Evolutionary conservation across 2,329 filamentous ascomycete genomes (phyloP), one percentile per base, ranked within the genome.

Genomic region (Decorospora gaudefroyi): DNA sequence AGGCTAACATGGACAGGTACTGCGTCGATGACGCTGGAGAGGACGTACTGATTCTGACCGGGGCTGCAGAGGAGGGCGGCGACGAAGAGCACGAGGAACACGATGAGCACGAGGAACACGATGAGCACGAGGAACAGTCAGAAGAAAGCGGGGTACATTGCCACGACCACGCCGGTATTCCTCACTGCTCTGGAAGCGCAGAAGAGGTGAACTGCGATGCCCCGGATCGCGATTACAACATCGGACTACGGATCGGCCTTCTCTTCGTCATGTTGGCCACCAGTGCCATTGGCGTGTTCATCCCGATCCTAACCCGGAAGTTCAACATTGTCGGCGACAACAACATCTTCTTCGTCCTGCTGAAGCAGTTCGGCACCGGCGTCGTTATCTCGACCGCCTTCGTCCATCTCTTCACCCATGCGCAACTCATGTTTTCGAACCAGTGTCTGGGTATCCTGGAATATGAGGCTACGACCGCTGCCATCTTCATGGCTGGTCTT

Each of bases 81-180:
- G 46, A 50, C 10, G 53, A 53, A 28, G 46, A 33, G 15, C 22
- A 10, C 15, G 31, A 18, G 33, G 6, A 25, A 2, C 6, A 29
- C 4, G 5, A 18, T 10, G 26, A 38, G 26, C 26, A 28, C 12
- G 18, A 23, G 4, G 17, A 13, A 4, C 57, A 65, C 37, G 36
- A 34, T 8, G 46, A 51, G 30, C 28, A 32, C 21, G 7, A 30
- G 7, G 57, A 57, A 17, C 47, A 58, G 21, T 42, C 59, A 43
- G 61, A 43, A 41, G 58, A 36, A 7, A 42, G 46, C 23, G 57
- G 33, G 18, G 53, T 35, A 57, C 63, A 48, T 56, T 89, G 85
- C 55, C 87, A 90, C 61, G 88, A 86, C 67, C 86, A 90, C 56
- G 85, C 85, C 7, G 86, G 86, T 25, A 83, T 90, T 15, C 84